Percentiles rank a stretch among this genome's conserved stretches.
These are phyloP conservation scores for Fagopyrum tataricum DNA, from an alignment of 148 eudicot genomes.

Conservation along the genomic window DNA sequence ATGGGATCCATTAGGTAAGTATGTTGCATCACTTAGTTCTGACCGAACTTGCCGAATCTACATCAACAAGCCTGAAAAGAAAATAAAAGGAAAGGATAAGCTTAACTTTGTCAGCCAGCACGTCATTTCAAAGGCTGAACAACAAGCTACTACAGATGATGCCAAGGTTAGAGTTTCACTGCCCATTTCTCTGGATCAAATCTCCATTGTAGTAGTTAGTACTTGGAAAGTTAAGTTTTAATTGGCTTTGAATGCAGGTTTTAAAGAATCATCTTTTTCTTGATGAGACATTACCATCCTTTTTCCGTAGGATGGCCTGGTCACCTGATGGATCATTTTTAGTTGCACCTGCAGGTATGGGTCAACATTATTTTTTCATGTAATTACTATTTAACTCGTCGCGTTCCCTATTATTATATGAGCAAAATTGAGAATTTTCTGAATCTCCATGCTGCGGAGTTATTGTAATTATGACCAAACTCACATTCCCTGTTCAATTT, in stretches of 20 bases:
- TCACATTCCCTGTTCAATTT: background rate
- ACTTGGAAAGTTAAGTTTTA: background rate
- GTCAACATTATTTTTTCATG: slow-evolving; percentile 10
- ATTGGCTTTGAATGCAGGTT: slow-evolving; percentile 42
- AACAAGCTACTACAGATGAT: slow-evolving; percentile 44
- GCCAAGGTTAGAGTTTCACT: slow-evolving; percentile 51
- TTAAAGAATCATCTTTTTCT: slow-evolving; percentile 72
- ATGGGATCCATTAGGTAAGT: slow-evolving; percentile 87
- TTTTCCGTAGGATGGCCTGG: slow-evolving; percentile 95
- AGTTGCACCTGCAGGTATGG: slow-evolving; percentile 87
- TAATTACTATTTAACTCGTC: background rate
- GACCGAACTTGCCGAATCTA: slow-evolving; percentile 86
- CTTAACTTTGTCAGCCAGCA: slow-evolving; percentile 73
- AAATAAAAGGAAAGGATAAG: slow-evolving; percentile 65
- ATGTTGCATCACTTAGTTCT: slow-evolving; percentile 84
- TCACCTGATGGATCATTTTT: slow-evolving; percentile 96
- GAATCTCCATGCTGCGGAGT: background rate
- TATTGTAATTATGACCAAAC: background rate
- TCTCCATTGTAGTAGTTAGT: background rate
- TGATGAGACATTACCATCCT: slow-evolving; percentile 95
- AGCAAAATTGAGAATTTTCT: background rate
- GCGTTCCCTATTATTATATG: slow-evolving; percentile 8
- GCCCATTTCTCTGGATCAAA: background rate
- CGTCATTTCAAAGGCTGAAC: slow-evolving; percentile 64
- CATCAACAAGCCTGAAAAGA: slow-evolving; percentile 65